Percentiles rank a stretch among this genome's conserved stretches.
phyloP scores from a whole-genome alignment of 2,329 filamentous ascomycete genomes.

The Mollisiaceae sp. region DNA sequence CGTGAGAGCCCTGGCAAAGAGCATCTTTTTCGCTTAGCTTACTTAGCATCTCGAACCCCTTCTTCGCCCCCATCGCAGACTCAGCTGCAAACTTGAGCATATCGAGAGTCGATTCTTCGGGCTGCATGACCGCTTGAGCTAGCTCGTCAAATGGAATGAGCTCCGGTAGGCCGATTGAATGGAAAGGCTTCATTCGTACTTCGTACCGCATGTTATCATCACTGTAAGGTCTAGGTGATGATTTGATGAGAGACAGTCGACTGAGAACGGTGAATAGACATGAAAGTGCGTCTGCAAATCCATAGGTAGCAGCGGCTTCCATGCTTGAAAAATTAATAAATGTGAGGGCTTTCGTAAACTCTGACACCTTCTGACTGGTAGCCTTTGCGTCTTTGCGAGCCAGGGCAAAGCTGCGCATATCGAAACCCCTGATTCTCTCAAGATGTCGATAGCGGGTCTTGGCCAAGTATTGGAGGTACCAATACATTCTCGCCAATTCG shows the following conservation, averaged over 20 bases:
- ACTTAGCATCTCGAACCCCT: conserved; percentile 60
- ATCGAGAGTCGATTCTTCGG: conserved; percentile 43
- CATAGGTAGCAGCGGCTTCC: conserved; percentile 66
- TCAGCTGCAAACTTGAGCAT: conserved; percentile 44
- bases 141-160: conserved; percentile 61
- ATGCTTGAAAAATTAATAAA: conserved; percentile 66
- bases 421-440: conserved; percentile 74
- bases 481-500: conserved; percentile 89
- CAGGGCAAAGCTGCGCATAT: conserved; percentile 44
- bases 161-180: conserved; percentile 62
- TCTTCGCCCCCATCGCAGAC: conserved; percentile 48
- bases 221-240: conserved; percentile 56
- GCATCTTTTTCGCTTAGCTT: conserved; percentile 57
- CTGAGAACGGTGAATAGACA: conserved; percentile 59
- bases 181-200: conserved; percentile 73
- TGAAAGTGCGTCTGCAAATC: conserved; percentile 55
- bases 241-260: conserved; percentile 46
- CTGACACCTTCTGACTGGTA: conserved; percentile 44
- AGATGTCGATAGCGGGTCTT: conserved; percentile 66
- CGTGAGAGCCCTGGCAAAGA: conserved; percentile 62
- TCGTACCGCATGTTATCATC: conserved; percentile 65
- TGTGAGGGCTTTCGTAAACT: conserved; percentile 55
- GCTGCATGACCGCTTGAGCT: conserved; percentile 49
- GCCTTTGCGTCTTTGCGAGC: conserved; percentile 22
- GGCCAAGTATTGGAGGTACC: conserved; percentile 79